Percentiles rank a stretch among this genome's conserved stretches.
These are phyloP conservation scores for Pseudopyrenochaeta lycopersici DNA, from an alignment of 2,329 filamentous ascomycete species.

Conservation along the genomic window DNA sequence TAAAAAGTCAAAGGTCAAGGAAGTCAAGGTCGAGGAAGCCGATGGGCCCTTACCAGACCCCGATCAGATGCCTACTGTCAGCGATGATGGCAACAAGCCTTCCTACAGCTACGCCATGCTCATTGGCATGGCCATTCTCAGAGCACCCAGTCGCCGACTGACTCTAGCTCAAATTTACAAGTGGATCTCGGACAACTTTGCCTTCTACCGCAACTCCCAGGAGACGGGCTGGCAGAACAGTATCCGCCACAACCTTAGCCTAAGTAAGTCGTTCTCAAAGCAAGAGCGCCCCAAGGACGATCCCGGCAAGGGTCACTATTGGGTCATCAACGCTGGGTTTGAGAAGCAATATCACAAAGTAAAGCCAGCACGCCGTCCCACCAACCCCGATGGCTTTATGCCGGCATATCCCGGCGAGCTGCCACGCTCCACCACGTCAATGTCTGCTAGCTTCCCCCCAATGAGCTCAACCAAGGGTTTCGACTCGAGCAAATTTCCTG, in stretches of 20 bases:
- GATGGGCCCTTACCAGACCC: constrained; percentile 70
- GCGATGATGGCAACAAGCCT: constrained; percentile 89
- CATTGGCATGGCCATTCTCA: constrained; percentile 95
- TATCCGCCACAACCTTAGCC: constrained; percentile 95
- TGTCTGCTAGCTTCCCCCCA: constrained; percentile 45
- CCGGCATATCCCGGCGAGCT: constrained; percentile 43
- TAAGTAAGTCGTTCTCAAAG: constrained; percentile 97
- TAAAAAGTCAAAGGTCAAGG: constrained; percentile 72
- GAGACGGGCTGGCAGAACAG: constrained; percentile 98
- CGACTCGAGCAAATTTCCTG: constrained; percentile 61
- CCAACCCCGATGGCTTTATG: constrained; percentile 53
- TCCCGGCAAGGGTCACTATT: constrained; percentile 97
- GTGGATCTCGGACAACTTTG: constrained; percentile 96
- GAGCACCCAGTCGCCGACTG: constrained; percentile 81
- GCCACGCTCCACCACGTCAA: constrained; percentile 50
- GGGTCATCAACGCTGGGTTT: constrained; percentile 89
- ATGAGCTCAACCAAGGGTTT: constrained; percentile 54
- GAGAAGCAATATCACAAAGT: constrained; percentile 91
- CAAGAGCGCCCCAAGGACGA: constrained; percentile 96
- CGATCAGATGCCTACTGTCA: constrained; percentile 80
- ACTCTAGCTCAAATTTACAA: constrained; percentile 97
- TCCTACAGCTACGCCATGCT: constrained; percentile 92
- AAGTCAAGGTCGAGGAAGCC: constrained; percentile 56
- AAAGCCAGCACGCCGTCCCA: constrained; percentile 70
- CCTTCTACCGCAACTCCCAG: constrained; percentile 78